Evolutionary conservation across 768 basidiomycete species (phyloP), one percentile per base, ranked within the genome.

Genomic region (Auricularia cornea): DNA sequence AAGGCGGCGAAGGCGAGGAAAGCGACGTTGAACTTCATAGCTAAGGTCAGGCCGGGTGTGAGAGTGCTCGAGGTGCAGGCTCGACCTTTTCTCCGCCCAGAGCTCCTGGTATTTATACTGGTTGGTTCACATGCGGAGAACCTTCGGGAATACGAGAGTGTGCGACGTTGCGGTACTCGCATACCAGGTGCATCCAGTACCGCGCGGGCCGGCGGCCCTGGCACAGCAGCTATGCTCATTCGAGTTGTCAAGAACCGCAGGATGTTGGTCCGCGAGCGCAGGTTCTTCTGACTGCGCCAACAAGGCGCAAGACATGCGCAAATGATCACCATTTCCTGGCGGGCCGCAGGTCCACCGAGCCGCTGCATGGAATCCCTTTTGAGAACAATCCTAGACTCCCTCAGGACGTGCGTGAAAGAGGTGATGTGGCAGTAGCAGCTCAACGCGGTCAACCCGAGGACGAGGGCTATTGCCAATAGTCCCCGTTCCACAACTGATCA

Each of bases 21-120:
- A 63, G 73, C 73, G 59, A 70, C 52, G 60, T 73, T 65, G 72
- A 72, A 75, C 74, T 75, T 74, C 76, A 77, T 77, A 16, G 29
- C 48, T 48, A 18, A 18, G n/a, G 44, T 48, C 16, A 14, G 44
- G 5, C 44, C 23, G 44, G 18, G 8, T 8, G 23, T 23, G 20
- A 48, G 44, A n/a, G n/a, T n/a, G n/a, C n/a, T n/a, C n/a, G n/a
- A 20, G 44, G 44, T 20, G 44, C 44, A 20, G 20, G 23, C 44
- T 23, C 23, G 44, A 16, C 44, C 12, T 48, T 23, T 12, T 23
- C 20, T 6, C 12, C 44, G 6, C 20, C 6, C 6, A 6, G 23
- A 18, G 20, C 44, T 5, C 44, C 6, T 18, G 23, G 20, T 18
- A 5, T 48, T 48, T 48, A 48, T 48, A 48, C 44, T 38, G 44